Evolutionary conservation across 2,329 filamentous ascomycete species (phyloP), one percentile per base, ranked within the genome.

Genomic region (Shiraia sp.): DNA sequence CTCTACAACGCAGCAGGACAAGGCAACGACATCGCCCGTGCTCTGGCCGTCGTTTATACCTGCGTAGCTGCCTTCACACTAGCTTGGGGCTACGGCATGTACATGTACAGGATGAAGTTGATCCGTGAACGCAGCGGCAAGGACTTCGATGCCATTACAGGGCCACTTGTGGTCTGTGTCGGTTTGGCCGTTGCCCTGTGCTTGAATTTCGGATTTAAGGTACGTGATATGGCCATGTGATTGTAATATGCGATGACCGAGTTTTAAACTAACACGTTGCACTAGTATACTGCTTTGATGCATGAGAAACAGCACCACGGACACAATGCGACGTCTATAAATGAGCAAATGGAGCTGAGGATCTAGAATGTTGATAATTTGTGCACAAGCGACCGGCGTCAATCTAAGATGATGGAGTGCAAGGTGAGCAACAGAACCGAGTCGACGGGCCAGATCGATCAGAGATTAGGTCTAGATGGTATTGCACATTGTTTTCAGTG

Each of bases 131-230:
- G 93, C 51, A 96, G 90, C 61, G 90, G 90, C 8, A 92, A 87
- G 69, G 91, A 97, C 59, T 95, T 99, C 69, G 92, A 99, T 69
- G 93, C 90, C 57, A 75, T 92, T 61, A 71, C 89, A 45, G 93
- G 93, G 0, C 93, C 93, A 1, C 72, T 96, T 40, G 78, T 95
- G 7, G 85, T 97, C 30, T 93, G 88, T 61, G 71, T 86, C 26
- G 88, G 90, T 3, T 68, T 99, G 64, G 85, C 88, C 49, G 62
- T 86, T 35, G 90, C 91, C 6, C 71, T 99, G 63, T 77, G 90
- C 45, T 66, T 96, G 57, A 99, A 99, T 68, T 95, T 97, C 73
- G 80, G 80, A 16, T 90, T 97, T 68, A 90, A 92, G 78, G 86
- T 89, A 63, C 19, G 63, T 59, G 26, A 36, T 40, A 6, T 41